Conservation (phyloP, 495 filamentous ascomycete genomes). For the Haplographium delicatum region DNA sequence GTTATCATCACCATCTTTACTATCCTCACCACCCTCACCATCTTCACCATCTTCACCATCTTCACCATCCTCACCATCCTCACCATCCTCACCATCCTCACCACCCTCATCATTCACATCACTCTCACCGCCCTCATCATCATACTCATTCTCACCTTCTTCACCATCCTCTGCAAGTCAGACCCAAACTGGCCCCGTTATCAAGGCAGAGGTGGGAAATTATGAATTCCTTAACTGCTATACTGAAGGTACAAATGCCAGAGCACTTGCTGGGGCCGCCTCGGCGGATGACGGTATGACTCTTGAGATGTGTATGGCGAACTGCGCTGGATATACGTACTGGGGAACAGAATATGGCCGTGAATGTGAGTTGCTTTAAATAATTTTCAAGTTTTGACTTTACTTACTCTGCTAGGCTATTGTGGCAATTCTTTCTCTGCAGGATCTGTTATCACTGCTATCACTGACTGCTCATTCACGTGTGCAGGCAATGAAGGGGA, state of each 20-base stretch:
- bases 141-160: no score
- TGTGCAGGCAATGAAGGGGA: conserved; percentile 24
- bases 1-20: no score
- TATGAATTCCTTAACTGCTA: conserved; percentile 41
- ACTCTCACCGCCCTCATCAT: no score
- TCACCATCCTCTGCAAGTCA: not conserved
- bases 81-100: no score
- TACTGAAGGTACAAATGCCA: conserved; percentile 34
- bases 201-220: conserved; percentile 31
- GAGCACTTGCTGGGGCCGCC: conserved; percentile 25
- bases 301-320: conserved; percentile 39
- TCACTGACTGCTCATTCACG: conserved; percentile 27
- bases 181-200: conserved; percentile 15
- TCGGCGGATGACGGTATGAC: conserved; percentile 43
- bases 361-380: conserved; percentile 35
- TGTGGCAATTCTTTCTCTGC: conserved; percentile 26
- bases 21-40: no score
- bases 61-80: no score
- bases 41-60: not conserved
- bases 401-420: conserved; percentile 6
- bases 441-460: conserved; percentile 10
- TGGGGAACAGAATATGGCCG: conserved; percentile 46
- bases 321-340: conserved; percentile 40
- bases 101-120: no score
- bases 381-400: not conserved